Percentiles rank a stretch among this genome's conserved stretches.
Conservation (phyloP, 306 rosid genomes). For the Pachyrhizus erosus region DNA sequence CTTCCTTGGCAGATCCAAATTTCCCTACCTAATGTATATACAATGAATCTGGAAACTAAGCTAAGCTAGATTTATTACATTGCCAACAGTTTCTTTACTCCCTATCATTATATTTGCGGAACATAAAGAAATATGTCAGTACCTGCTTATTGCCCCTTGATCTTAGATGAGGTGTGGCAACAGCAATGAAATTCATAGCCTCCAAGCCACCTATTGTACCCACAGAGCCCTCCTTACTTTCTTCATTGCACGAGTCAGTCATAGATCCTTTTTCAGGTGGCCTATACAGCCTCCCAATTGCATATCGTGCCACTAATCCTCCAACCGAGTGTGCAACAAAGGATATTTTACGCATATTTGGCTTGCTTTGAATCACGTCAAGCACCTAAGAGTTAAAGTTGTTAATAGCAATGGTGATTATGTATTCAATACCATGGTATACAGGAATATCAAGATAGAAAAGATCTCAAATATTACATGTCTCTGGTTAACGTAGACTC, state of each 20-base stretch:
- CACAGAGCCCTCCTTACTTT: slow-evolving; percentile 47
- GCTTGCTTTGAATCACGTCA: slow-evolving; percentile 73
- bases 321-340: slow-evolving; percentile 97
- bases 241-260: slow-evolving; percentile 48
- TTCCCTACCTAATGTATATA: background rate
- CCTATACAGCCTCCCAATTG: slow-evolving; percentile 83
- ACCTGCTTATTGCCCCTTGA: slow-evolving; percentile 99
- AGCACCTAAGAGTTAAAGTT: slow-evolving; percentile 59
- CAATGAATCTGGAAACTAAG: slow-evolving; percentile 1
- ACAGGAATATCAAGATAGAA: slow-evolving; percentile 18
- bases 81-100: slow-evolving; percentile 1
- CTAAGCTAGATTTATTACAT: background rate
- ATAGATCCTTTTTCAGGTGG: slow-evolving; percentile 52
- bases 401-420: slow-evolving; percentile 16
- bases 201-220: slow-evolving; percentile 85
- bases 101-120: background rate
- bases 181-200: slow-evolving; percentile 86
- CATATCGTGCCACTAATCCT: slow-evolving; percentile 92
- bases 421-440: slow-evolving; percentile 8
- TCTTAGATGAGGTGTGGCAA: slow-evolving; percentile 98
- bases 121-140: slow-evolving; percentile 16
- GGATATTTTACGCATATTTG: slow-evolving; percentile 76
- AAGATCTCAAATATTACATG: slow-evolving; percentile 25
- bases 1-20: background rate
- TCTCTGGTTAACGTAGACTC: slow-evolving; percentile 1